A percentile compares a stretch with the other conserved stretches of the same genome.
These are phyloP conservation scores for Saccharomycopsis babjevae DNA, from an alignment of 805 yeast genomes.

Conservation along the genomic window DNA sequence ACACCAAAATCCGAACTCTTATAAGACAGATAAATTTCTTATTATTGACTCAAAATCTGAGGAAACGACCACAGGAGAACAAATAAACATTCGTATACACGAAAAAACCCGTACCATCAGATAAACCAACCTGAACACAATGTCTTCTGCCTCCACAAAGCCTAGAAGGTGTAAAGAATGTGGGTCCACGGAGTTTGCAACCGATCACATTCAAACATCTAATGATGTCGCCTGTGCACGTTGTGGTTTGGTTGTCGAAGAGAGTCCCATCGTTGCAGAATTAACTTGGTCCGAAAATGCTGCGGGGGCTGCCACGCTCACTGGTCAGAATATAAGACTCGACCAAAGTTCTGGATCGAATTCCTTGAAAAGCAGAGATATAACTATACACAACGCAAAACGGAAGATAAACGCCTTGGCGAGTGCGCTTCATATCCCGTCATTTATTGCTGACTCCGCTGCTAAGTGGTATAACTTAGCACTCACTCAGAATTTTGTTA, in stretches of 20 bases:
- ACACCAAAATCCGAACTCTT: too few relatives aligned
- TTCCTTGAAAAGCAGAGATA: slow-evolving; percentile 79
- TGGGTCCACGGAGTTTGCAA: slow-evolving; percentile 42
- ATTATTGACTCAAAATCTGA: too few relatives aligned
- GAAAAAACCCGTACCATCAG: too few relatives aligned
- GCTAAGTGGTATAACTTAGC: slow-evolving; percentile 85
- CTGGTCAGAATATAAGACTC: slow-evolving; percentile 85
- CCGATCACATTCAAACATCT: slow-evolving; percentile 48
- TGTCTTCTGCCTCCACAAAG: background rate
- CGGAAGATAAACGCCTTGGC: slow-evolving; percentile 75
- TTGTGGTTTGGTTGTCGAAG: slow-evolving; percentile 87
- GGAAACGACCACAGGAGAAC: too few relatives aligned
- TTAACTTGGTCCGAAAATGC: slow-evolving; percentile 89
- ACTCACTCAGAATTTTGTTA: slow-evolving; percentile 79
- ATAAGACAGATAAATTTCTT: too few relatives aligned
- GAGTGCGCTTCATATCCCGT: slow-evolving; percentile 67
- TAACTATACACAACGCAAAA: slow-evolving; percentile 77
- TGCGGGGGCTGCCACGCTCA: slow-evolving; percentile 90
- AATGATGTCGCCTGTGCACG: slow-evolving; percentile 68
- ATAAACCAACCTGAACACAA: background rate
- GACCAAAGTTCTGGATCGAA: slow-evolving; percentile 60
- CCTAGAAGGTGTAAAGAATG: slow-evolving; percentile 33
- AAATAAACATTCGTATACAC: too few relatives aligned
- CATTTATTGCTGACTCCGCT: slow-evolving; percentile 77
- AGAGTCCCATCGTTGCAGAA: slow-evolving; percentile 90